phyloP scores from a whole-genome alignment of 1,284 basidiomycete genomes.

The Exobasidium rhododendri region DNA sequence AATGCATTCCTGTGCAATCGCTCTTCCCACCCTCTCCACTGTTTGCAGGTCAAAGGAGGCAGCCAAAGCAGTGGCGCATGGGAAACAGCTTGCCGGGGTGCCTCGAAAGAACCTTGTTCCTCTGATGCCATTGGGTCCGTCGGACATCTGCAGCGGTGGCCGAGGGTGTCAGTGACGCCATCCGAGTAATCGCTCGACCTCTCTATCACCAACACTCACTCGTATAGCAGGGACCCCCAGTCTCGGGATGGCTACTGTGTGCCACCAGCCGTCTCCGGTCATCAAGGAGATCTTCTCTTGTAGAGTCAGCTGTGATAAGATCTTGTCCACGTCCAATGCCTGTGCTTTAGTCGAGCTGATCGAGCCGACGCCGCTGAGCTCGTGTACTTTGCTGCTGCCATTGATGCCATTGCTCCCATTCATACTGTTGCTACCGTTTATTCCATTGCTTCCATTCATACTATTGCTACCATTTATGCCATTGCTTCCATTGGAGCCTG shows the following conservation, averaged over 20 bases:
- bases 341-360: neutral
- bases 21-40: neutral
- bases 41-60: conserved; percentile 4
- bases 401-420: neutral
- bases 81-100: conserved; percentile 1
- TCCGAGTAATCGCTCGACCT: neutral
- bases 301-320: neutral
- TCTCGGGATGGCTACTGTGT: neutral
- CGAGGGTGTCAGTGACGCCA: neutral
- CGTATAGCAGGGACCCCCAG: neutral
- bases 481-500: too few species aligned
- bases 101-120: neutral
- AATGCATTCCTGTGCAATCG: neutral
- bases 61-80: conserved; percentile 12
- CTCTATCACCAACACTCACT: neutral
- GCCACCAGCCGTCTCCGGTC: neutral
- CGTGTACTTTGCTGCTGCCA: neutral
- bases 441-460: neutral
- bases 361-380: neutral
- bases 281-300: conserved; percentile 13
- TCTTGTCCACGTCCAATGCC: neutral
- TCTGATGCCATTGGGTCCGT: conserved; percentile 12
- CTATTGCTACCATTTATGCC: neutral
- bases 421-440: neutral
- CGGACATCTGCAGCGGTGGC: conserved; percentile 11